Conservation (phyloP, 345 rosid species). For the Balakata baccata region DNA sequence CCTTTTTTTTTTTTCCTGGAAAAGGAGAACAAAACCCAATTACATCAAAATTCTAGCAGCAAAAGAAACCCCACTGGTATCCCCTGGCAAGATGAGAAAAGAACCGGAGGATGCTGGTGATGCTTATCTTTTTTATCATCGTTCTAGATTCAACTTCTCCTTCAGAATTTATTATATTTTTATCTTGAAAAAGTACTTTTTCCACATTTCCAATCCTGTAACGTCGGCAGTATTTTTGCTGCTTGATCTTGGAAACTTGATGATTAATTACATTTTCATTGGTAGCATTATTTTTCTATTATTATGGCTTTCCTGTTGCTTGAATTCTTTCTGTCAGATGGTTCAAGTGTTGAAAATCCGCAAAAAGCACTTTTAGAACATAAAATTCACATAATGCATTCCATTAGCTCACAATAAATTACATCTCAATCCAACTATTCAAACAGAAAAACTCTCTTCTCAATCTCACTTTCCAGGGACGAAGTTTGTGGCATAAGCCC, state of each 20-base stretch:
- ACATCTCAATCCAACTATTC: conserved; percentile 6
- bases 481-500: conserved; percentile 85
- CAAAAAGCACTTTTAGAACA: conserved; percentile 6
- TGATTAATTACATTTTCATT: background rate
- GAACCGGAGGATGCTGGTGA: too few species aligned
- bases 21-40: too few species aligned
- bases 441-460: background rate
- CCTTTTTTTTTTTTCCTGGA: too few species aligned
- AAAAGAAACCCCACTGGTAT: too few species aligned
- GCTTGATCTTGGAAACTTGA: background rate
- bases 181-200: background rate
- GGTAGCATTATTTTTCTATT: background rate
- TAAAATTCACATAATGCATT: conserved; percentile 17
- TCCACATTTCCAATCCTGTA: background rate
- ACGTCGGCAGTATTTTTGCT: background rate
- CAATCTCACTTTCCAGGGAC: conserved; percentile 70
- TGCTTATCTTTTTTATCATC: background rate
- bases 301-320: background rate
- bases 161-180: background rate
- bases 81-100: too few species aligned
- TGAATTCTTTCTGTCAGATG: background rate
- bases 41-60: too few species aligned
- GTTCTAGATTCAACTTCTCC: too few species aligned
- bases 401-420: conserved; percentile 24
- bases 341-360: background rate